Evolutionary conservation across 208 protist species (phyloP).

Genomic region (Vickermania spadyakhi): DNA sequence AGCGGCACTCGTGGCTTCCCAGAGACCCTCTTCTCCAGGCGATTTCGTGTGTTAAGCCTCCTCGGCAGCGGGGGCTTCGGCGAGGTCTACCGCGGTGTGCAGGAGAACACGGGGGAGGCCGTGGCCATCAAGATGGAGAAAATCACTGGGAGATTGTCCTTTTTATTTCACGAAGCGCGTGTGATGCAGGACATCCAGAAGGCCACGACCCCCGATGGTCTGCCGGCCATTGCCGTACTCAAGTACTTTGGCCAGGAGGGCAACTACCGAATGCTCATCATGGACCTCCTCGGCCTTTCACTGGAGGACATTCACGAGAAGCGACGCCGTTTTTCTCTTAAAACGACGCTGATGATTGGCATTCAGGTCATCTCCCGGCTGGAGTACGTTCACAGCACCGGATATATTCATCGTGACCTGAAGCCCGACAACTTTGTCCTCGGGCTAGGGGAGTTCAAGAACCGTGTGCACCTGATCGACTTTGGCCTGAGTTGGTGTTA

Average conservation of each 20-base stretch:
- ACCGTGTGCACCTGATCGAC: conserved; percentile 86
- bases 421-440: conserved; percentile 99
- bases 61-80: conserved; percentile 98
- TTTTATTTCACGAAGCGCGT: conserved; percentile 97
- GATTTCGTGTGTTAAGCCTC: conserved; percentile 40
- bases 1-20: background rate
- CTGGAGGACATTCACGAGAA: conserved; percentile 91
- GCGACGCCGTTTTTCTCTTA: conserved; percentile 93
- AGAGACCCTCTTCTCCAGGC: conserved; percentile 46
- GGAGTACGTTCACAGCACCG: conserved; percentile 96
- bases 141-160: conserved; percentile 86
- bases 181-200: conserved; percentile 85
- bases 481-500: conserved; percentile 91
- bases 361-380: conserved; percentile 96
- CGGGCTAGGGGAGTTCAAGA: conserved; percentile 75
- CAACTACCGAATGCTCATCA: conserved; percentile 98
- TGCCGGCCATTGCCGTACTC: conserved; percentile 91
- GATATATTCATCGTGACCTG: conserved; percentile 97
- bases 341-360: conserved; percentile 98
- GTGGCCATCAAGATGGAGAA: conserved; percentile 78
- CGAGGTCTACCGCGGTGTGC: conserved; percentile 92
- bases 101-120: conserved; percentile 43
- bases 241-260: conserved; percentile 96
- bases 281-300: conserved; percentile 96
- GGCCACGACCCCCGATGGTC: conserved; percentile 23